Evolutionary conservation across 768 basidiomycete species (phyloP).

Genomic region (Erythrobasidium yunnanense): DNA sequence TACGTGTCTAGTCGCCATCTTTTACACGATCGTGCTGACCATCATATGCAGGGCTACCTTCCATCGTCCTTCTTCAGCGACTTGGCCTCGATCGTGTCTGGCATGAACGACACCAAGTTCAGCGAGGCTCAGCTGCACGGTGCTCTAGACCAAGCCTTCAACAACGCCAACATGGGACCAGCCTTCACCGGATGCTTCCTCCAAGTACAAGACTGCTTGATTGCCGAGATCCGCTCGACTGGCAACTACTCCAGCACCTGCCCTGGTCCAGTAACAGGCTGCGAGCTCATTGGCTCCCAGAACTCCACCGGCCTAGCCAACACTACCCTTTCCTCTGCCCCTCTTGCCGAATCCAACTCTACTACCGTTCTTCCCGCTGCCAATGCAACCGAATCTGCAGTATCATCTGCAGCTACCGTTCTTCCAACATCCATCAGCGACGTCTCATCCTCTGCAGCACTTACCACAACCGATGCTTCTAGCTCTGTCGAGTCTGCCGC

Average conservation of each 20-base stretch:
- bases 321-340: background rate
- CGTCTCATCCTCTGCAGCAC: background rate
- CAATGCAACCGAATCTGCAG: background rate
- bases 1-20: background rate
- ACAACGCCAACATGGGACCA: slow-evolving; percentile 34
- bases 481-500: background rate
- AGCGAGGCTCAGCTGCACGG: slow-evolving; percentile 28
- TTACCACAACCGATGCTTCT: background rate
- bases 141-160: slow-evolving; percentile 32
- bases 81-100: slow-evolving; percentile 27
- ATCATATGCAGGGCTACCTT: slow-evolving; percentile 31
- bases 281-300: slow-evolving; percentile 22
- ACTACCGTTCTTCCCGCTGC: slow-evolving; percentile 7
- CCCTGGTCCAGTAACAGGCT: slow-evolving; percentile 31
- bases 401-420: background rate
- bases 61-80: slow-evolving; percentile 36
- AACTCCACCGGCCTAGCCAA: slow-evolving; percentile 21
- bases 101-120: slow-evolving; percentile 27
- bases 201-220: slow-evolving; percentile 32
- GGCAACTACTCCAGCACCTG: slow-evolving; percentile 32
- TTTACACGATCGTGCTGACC: background rate
- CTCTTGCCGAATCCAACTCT: slow-evolving; percentile 10
- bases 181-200: slow-evolving; percentile 33
- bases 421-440: background rate
- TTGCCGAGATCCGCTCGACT: slow-evolving; percentile 26